Base-by-base conservation (phyloP, 202 grass and related monocot genomes). In the Hordeum pubiflorum region DNA sequence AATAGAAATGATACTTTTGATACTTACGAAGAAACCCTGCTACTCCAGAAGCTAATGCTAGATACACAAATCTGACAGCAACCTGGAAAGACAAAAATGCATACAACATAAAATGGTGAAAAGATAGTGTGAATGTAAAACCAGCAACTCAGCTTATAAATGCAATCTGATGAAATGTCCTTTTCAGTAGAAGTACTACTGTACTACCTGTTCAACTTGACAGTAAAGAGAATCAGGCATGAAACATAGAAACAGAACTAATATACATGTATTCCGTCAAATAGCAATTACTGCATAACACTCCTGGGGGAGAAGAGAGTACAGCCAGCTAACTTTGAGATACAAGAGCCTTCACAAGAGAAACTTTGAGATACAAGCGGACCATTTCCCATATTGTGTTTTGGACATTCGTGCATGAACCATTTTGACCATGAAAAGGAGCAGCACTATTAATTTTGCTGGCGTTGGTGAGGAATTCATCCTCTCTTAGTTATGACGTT, bases 11-110 rank as follows among this genome's bases (percentile, higher is more conserved):
- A 15, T 64, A 29, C 17, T 79, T 40, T 34, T 41, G 20, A 31
- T 32, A 91, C 92, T 94, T 82, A 94, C 89, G 89, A 43, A 94
- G 84, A 83, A 94, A 94, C 21, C 74, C 77, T 29, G 84, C 69
- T 69, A 91, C 75, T 69, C 83, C 77, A 60, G 86, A 65, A 57
- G 52, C 86, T 78, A 34, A 56, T 78, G 80, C 92, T 43, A 94
- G 69, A 74, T 94, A 91, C 26, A 84, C 66, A 82, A 92, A 92
- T 63, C 88, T 87, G 31, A 92, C 32, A 65, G 76, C 58, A 69
- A 89, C 67, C 90, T 92, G 87, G 56, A 87, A 54, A 54, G 50
- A n/a, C 50, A 54, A 54, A 60, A 27, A 4, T 10, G 22, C 38
- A 26, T 27, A 41, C 10, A 18, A 58, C 14, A 14, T 21, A 58